Conservation (phyloP, 2,329 filamentous ascomycete species). For the Rhynchosporium agropyri region DNA sequence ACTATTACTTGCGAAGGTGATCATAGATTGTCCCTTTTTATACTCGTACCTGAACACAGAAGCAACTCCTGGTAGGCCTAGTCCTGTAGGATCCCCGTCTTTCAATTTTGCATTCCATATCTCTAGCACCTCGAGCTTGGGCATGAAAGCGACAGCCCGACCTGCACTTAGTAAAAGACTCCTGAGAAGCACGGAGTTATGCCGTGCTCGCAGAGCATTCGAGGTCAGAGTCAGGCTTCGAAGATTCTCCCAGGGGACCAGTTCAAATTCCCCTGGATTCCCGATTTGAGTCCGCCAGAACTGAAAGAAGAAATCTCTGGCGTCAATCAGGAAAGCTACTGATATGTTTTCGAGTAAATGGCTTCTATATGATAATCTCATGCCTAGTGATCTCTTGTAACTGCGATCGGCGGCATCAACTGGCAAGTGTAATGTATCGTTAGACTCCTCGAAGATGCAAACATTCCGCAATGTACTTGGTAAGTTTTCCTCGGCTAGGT, state of each 20-base stretch:
- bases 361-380: slow-evolving; percentile 4
- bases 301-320: slow-evolving; percentile 14
- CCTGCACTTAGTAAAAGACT: background rate
- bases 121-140: background rate
- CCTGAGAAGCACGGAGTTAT: background rate
- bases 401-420: background rate
- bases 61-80: background rate
- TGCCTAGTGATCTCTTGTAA: background rate
- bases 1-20: slow-evolving; percentile 7
- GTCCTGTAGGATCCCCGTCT: slow-evolving; percentile 3
- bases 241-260: slow-evolving; percentile 17
- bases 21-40: background rate
- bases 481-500: slow-evolving; percentile 17
- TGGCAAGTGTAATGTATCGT: slow-evolving; percentile 21
- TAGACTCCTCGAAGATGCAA: slow-evolving; percentile 28
- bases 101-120: slow-evolving; percentile 5
- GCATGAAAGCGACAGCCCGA: background rate
- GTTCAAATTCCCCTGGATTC: background rate
- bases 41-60: slow-evolving; percentile 8
- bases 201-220: background rate
- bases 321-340: slow-evolving; percentile 19
- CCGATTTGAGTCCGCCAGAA: background rate
- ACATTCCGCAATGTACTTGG: slow-evolving; percentile 25
- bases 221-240: slow-evolving; percentile 15
- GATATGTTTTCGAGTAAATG: slow-evolving; percentile 18